Evolutionary conservation across 1,139 yeast genomes (phyloP), one percentile per base, ranked within the genome.

Genomic region (Saccharomyces hybrid): DNA sequence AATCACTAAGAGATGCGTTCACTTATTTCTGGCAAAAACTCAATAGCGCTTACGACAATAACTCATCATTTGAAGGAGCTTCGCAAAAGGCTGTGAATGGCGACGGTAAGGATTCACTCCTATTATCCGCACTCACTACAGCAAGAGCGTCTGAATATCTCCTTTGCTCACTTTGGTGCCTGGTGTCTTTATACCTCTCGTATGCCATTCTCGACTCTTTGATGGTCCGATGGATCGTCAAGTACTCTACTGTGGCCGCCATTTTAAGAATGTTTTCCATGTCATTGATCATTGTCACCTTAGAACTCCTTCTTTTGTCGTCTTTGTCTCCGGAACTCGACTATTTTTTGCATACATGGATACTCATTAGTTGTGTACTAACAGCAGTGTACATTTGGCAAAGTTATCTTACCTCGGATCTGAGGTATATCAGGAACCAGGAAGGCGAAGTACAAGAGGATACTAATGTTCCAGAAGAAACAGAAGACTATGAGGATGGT

Each of bases 211-310:
- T 91, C 46, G 97, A 91, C 67, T 95, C 97, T 0, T 75, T 93
- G 44, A 88, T 91, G 85, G 86, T 89, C 25, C 76, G 99, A 49
- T 93, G 98, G 95, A 88, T 91, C 44, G 95, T 91, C 46, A 88
- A 88, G 19, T 91, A 91, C 68, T 86, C 89, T 59, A 84, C 91
- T 0, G 78, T 87, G 2, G 98, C 97, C 0, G 96, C 96, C 0
- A 87, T 90, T 41, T 79, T 91, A 25, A 76, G 98, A 52, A 88
- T 90, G 76, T 74, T 90, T 51, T 84, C 96, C 7, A 83, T 89
- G 82, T 85, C 93, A 3, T 75, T 90, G 48, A 77, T 90, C 11
- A 77, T 89, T 53, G 79, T 86, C 13, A 80, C 90, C 6, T 75
- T 83, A 49, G 90, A 88, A 63, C 85, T 86, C 63, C 79, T 86